Evolutionary conservation across 768 basidiomycete genomes (phyloP).

Genomic region (Amanita muscaria): DNA sequence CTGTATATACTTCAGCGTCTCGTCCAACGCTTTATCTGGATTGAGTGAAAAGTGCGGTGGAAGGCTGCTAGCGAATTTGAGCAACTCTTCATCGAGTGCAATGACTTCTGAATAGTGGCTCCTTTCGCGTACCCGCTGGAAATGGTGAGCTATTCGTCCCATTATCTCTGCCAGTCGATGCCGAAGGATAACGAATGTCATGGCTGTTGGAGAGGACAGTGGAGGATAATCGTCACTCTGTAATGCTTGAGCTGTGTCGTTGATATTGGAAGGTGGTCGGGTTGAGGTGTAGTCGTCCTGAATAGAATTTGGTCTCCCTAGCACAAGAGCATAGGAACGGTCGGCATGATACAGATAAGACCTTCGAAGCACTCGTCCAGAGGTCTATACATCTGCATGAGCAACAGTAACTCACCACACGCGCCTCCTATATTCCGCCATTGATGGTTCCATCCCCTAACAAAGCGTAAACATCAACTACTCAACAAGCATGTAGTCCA

Average conservation of each 20-base stretch:
- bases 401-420: constrained; percentile 52
- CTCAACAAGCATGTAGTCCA: constrained; percentile 14
- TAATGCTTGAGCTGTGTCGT: constrained; percentile 43
- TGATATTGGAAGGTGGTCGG: constrained; percentile 62
- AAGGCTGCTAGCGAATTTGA: constrained; percentile 64
- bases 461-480: constrained; percentile 5
- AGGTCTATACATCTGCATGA: not conserved
- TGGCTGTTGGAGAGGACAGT: constrained; percentile 64
- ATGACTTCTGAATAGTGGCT: constrained; percentile 81
- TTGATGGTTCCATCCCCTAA: constrained; percentile 63
- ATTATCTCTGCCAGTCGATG: constrained; percentile 79
- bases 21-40: constrained; percentile 73
- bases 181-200: constrained; percentile 84
- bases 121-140: constrained; percentile 73
- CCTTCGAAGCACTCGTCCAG: constrained; percentile 30
- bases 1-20: constrained; percentile 54
- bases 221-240: constrained; percentile 43
- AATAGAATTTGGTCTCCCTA: constrained; percentile 84
- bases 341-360: constrained; percentile 92
- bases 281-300: constrained; percentile 88
- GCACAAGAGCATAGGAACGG: constrained; percentile 83
- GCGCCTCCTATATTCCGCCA: constrained; percentile 82
- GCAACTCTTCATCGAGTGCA: constrained; percentile 73
- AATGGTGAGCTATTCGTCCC: constrained; percentile 87
- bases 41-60: constrained; percentile 73